Percentiles rank a stretch among this genome's conserved stretches.
Conservation (phyloP, 306 rosid genomes). For the Cucumis sativus region Cucumber_9930_V3 NC_026657.2:1052001-1052500, state of each 20-base stretch:
- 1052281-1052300: conserved; percentile 28
- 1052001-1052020: conserved; percentile 53
- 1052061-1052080: conserved; percentile 79
- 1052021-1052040: conserved; percentile 70
- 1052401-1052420: conserved; percentile 60
- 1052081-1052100: conserved; percentile 26
- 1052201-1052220: background rate
- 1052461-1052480: conserved; percentile 72
- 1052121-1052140: conserved; percentile 23
- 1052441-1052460: conserved; percentile 49
- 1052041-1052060: conserved; percentile 30
- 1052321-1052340: conserved; percentile 50
- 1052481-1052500: conserved; percentile 45
- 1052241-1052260: background rate
- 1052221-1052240: background rate
- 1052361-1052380: conserved; percentile 39
- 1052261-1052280: background rate
- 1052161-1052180: background rate
- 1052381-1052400: conserved; percentile 29
- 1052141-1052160: conserved; percentile 49
- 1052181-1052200: background rate
- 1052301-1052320: conserved; percentile 41
- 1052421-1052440: conserved; percentile 61
- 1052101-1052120: conserved; percentile 26
- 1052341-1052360: conserved; percentile 18